Conservation (phyloP, 1,284 basidiomycete genomes). For the Rhodotorula glutinis region DNA sequence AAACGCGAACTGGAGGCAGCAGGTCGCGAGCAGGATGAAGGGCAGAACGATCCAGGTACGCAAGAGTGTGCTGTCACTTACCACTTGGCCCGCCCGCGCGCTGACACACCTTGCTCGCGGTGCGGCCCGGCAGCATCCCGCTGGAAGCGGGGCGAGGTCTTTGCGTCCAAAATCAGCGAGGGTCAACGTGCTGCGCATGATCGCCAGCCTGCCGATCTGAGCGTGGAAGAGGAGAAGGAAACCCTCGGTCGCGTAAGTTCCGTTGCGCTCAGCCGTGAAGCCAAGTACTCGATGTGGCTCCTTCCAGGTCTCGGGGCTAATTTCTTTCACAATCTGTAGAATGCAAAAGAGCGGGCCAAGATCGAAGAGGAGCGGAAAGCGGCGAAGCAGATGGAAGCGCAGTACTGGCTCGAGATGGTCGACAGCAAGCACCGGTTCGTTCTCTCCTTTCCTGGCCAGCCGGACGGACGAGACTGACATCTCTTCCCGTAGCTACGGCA, state of each 20-base stretch:
- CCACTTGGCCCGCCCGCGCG: not conserved
- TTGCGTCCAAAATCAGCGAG: constrained; percentile 38
- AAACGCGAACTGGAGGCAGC: constrained; percentile 20
- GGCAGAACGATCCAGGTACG: constrained; percentile 40
- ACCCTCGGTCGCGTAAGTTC: constrained; percentile 4
- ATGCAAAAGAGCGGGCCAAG: constrained; percentile 21
- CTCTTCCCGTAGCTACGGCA: constrained; percentile 54
- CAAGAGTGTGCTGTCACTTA: too few relatives aligned
- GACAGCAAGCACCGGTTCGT: constrained; percentile 60
- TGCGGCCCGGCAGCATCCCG: constrained; percentile 31
- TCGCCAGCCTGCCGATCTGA: constrained; percentile 15
- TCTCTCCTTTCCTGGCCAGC: too few relatives aligned
- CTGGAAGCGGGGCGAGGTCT: constrained; percentile 41
- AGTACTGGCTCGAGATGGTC: constrained; percentile 45
- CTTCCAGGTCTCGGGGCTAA: not conserved
- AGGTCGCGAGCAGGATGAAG: constrained; percentile 29
- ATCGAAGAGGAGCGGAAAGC: constrained; percentile 26
- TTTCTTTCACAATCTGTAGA: constrained; percentile 2
- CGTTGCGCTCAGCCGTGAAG: too few relatives aligned
- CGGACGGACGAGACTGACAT: not conserved
- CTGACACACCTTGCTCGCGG: not conserved
- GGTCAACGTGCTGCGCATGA: constrained; percentile 10
- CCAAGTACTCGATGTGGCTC: too few relatives aligned
- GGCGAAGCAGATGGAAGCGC: constrained; percentile 39
- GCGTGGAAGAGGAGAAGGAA: constrained; percentile 32